Conservation (phyloP, 257 asterid species). For the Salvia miltiorrhiza region DNA sequence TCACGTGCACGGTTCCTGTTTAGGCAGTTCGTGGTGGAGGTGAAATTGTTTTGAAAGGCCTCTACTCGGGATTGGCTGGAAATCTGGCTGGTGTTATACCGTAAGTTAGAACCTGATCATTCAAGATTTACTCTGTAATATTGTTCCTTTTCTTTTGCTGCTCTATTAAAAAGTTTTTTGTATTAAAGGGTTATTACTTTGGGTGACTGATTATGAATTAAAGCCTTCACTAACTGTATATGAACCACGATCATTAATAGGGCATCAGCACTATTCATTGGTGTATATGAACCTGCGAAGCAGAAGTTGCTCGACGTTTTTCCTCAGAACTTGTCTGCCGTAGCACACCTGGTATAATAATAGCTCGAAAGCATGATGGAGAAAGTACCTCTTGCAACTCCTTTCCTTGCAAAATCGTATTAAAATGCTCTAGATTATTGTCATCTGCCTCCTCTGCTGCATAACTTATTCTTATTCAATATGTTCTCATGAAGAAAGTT, state of each 20-base stretch:
- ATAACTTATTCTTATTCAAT: neutral
- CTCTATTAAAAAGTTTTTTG: neutral
- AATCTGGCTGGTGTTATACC: constrained; percentile 70
- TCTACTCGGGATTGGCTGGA: constrained; percentile 71
- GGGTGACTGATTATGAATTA: neutral
- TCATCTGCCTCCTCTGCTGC: neutral
- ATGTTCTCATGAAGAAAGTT: neutral
- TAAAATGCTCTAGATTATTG: neutral
- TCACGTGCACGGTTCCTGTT: constrained; percentile 24
- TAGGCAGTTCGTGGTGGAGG: constrained; percentile 68
- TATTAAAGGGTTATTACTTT: neutral
- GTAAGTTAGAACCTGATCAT: constrained; percentile 39
- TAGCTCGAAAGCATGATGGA: constrained; percentile 4
- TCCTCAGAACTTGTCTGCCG: constrained; percentile 59
- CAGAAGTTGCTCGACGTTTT: constrained; percentile 47
- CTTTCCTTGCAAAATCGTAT: neutral
- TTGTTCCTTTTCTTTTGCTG: neutral
- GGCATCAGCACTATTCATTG: constrained; percentile 70
- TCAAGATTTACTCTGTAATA: neutral
- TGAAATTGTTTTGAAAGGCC: constrained; percentile 54
- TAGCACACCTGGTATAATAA: constrained; percentile 65
- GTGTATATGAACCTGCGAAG: constrained; percentile 66
- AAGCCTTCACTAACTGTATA: neutral
- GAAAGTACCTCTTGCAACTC: neutral
- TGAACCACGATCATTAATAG: constrained; percentile 32